Conservation (phyloP, 345 rosid species). For the Lepidium didymum region DNA sequence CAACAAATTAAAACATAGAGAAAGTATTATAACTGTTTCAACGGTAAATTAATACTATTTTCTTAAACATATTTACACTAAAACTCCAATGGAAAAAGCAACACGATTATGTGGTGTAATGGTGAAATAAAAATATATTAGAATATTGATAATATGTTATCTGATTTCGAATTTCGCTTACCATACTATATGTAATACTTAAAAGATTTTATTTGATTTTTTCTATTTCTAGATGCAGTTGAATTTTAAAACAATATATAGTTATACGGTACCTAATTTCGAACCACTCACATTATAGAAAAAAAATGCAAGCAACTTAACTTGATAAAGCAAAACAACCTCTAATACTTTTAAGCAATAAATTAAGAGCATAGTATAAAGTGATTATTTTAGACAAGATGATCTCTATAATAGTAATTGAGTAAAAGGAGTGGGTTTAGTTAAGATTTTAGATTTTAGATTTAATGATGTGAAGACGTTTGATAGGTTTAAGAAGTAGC, state of each 20-base stretch:
- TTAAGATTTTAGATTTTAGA: slow-evolving; percentile 14
- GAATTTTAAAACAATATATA: no score
- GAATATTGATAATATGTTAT: no score
- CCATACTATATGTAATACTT: no score
- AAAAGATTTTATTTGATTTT: no score
- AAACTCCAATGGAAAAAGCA: background rate
- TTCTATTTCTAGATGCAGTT: no score
- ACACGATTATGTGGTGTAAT: no score
- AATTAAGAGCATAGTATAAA: background rate
- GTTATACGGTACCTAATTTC: no score
- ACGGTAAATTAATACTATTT: background rate
- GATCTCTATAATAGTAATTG: background rate
- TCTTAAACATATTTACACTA: background rate
- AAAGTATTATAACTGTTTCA: no score
- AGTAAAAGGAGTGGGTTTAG: background rate
- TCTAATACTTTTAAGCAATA: background rate
- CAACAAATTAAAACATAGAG: no score
- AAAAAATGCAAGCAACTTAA: background rate
- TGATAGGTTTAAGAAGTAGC: background rate
- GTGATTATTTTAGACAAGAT: background rate
- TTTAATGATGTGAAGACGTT: slow-evolving; percentile 4
- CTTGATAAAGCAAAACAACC: background rate
- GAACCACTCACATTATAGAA: no score
- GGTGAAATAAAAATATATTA: no score
- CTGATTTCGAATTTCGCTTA: no score